Base-by-base conservation (phyloP, 352 stramenopile genomes). In the Globisporangium ultimum region DNA sequence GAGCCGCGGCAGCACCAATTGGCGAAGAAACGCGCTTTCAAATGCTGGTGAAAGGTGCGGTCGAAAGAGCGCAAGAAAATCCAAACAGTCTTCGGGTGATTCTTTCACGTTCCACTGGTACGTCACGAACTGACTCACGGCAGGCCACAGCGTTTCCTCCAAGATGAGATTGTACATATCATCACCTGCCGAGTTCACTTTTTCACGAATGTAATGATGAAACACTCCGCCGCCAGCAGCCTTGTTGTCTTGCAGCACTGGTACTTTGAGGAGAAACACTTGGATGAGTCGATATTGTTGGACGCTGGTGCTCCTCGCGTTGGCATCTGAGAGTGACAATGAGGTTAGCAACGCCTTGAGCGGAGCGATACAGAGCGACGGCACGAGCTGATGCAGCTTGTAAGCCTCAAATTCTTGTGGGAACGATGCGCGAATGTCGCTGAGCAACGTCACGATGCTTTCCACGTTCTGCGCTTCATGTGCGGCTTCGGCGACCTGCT, bases 141-240 rank as follows among this genome's bases (percentile, higher is more conserved):
- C 69, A 18, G 80, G 80, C 84, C 84, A 93, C 12, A 93, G 62
- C 5, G 75, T 73, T 62, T 92, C 80, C 56, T 93, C 84, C 34
- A 93, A 58, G 4, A 93, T 76, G 42, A 76, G 84, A 53, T 93
- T 93, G 66, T 90, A 92, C 12, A 90, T 55, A 24, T 90, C 78
- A 49, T 87, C 76, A 11, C 78, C 77, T 17, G 79, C 61, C 4
- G 64, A 73, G 61, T 76, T 74, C 0, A 72, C 68, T 48, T 89
- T 87, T 41, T 91, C 79, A 41, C 74, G 75, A 48, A 93, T 91
- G 15, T 9, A 36, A 36, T 88, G 66, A 11, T 83, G 76, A 28
- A 91, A 81, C 13, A 89, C 67, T 48, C 65, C 14, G 21, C 53
- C 49, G 10, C 21, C 14, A 7, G 1, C 32, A 1, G 10, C 17